Base-by-base conservation (phyloP, 305 asterid genomes). In the Fraxinus nigra region DNA sequence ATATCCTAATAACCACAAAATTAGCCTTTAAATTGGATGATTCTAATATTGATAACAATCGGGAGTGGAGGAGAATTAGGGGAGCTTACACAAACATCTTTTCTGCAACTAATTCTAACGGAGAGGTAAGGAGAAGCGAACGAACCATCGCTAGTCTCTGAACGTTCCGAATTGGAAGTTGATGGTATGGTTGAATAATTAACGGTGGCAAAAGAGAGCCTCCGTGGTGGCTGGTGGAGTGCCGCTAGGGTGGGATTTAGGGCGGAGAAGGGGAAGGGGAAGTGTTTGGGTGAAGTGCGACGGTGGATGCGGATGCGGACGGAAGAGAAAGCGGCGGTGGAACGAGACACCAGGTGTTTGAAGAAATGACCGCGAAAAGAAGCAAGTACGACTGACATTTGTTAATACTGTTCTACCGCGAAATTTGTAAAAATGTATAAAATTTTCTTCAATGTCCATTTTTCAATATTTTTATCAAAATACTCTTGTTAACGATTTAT, bases 111-210 rank as follows among this genome's bases (percentile, higher is more conserved):
- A 86, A 95, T 91, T 76, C 89, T 91, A 54, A 91, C 97, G 26
- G 97, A 91, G 77, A 95, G 96, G 84, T 92, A 93, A 54, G 93
- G 90, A 22, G 94, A 85, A 69, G 93, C 80, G 82, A 86, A 84
- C 3, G 97, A 85, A 72, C 84, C 82, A 74, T 89, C 88, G 11
- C 54, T n/a, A 26, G 82, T 72, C 75, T 38, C 63, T 77, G 82
- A 69, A 80, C 79, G 76, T 59, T 78, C 82, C 11, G 82, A 70
- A 3, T 72, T 35, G 37, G 82, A 8, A 77, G 84, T 79, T 43
- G 84, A 72, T 38, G 78, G 89, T 4, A 26, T 84, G 38, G 91
- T 79, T 34, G 92, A 87, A 78, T 40, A 87, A 67, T 67, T 70
- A 69, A 82, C 85, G 33, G 86, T 78, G 33, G 81, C 46, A 26